phyloP scores from a whole-genome alignment of 306 rosid species.

The Parietaria judaica region DNA sequence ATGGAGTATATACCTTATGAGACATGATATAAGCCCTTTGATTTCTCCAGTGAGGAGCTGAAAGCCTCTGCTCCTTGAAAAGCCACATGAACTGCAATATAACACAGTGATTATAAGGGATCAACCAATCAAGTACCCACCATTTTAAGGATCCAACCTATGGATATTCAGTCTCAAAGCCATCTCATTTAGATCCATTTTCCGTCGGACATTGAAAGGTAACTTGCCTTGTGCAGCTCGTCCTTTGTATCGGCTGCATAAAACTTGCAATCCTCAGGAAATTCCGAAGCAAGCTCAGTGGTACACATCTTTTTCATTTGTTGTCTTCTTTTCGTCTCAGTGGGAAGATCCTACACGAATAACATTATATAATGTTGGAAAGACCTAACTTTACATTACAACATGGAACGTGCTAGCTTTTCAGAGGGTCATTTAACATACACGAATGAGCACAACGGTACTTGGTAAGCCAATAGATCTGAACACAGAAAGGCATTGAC shows the following conservation, averaged over 20 bases:
- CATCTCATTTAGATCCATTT: neutral
- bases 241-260: constrained; percentile 82
- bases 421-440: constrained; percentile 36
- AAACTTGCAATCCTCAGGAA: constrained; percentile 86
- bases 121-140: neutral
- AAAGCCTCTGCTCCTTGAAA: constrained; percentile 84
- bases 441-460: constrained; percentile 76
- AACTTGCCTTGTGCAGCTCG: constrained; percentile 80
- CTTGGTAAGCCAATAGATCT: constrained; percentile 92
- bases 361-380: constrained; percentile 1
- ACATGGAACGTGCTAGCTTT: neutral
- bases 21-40: constrained; percentile 72
- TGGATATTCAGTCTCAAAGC: neutral
- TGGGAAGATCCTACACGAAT: constrained; percentile 60
- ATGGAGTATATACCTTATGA: constrained; percentile 52
- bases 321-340: constrained; percentile 57
- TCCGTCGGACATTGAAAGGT: neutral
- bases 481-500: constrained; percentile 83
- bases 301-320: constrained; percentile 66
- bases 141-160: neutral
- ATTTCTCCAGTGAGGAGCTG: constrained; percentile 80
- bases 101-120: constrained; percentile 8
- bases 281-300: constrained; percentile 61
- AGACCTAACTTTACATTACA: constrained; percentile 5
- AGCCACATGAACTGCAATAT: constrained; percentile 74